Percentiles rank a stretch among this genome's conserved stretches.
Conservation (phyloP, 2,329 filamentous ascomycete genomes). For the Trichoderma oligosporum region DNA sequence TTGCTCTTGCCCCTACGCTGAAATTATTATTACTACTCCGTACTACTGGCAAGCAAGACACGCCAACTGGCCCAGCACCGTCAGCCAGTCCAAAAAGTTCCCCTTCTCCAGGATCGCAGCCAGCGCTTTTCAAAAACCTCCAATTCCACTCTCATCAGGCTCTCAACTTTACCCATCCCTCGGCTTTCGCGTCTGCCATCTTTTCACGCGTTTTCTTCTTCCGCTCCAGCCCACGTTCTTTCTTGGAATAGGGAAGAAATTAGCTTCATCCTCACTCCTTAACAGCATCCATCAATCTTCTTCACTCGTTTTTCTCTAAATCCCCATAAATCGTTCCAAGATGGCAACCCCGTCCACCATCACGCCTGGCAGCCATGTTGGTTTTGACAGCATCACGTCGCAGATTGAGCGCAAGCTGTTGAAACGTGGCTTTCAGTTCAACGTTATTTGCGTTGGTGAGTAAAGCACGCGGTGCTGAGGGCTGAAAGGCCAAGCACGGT, state of each 20-base stretch:
- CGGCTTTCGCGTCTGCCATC: constrained; percentile 17
- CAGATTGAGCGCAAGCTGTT: constrained; percentile 99
- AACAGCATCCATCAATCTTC: constrained; percentile 15
- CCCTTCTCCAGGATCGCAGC: constrained; percentile 30
- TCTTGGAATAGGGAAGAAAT: constrained; percentile 36
- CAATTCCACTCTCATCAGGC: constrained; percentile 27
- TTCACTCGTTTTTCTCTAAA: constrained; percentile 6
- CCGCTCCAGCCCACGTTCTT: constrained; percentile 29
- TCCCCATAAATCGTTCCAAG: constrained; percentile 31
- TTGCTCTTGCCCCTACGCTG: constrained; percentile 39
- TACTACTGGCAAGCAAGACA: constrained; percentile 40
- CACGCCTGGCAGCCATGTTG: constrained; percentile 96
- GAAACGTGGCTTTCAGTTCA: constrained; percentile 99
- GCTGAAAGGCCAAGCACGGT: not conserved
- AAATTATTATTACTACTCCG: constrained; percentile 50
- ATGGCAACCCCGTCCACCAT: constrained; percentile 63
- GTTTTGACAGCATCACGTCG: constrained; percentile 99
- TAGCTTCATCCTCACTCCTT: constrained; percentile 29
- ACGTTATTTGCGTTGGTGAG: constrained; percentile 98
- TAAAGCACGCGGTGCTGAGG: constrained; percentile 29
- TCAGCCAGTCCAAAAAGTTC: constrained; percentile 38
- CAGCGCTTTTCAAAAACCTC: constrained; percentile 28
- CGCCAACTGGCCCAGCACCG: constrained; percentile 17
- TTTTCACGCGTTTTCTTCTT: constrained; percentile 25
- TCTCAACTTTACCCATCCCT: constrained; percentile 23